Conservation (phyloP, 441 rosid species). For the Populus hybrid region DNA sequence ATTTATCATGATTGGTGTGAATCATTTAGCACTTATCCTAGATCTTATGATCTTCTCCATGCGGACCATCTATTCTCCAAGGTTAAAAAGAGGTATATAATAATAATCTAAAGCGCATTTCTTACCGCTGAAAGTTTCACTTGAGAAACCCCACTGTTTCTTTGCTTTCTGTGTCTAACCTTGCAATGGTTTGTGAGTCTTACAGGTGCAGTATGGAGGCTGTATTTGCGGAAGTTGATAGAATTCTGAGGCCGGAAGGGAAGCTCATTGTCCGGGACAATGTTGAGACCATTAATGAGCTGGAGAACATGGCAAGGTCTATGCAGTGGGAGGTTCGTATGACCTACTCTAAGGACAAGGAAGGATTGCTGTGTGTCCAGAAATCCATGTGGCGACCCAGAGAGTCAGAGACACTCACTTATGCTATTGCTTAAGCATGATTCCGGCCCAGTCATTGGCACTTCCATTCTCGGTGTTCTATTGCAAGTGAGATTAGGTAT, state of each 20-base stretch:
- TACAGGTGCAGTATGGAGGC: slow-evolving; percentile 68
- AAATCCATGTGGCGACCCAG: slow-evolving; percentile 82
- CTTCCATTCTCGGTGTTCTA: slow-evolving; percentile 3
- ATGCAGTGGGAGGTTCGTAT: slow-evolving; percentile 83
- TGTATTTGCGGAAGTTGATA: slow-evolving; percentile 76
- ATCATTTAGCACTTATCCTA: slow-evolving; percentile 91
- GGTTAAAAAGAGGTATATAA: slow-evolving; percentile 58
- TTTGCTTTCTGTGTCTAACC: background rate
- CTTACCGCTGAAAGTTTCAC: background rate
- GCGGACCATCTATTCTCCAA: slow-evolving; percentile 95
- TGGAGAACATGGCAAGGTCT: slow-evolving; percentile 54
- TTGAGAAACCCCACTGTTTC: background rate
- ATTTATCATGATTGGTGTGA: slow-evolving; percentile 97
- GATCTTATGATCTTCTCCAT: slow-evolving; percentile 92
- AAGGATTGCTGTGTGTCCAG: slow-evolving; percentile 76
- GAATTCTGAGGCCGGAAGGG: slow-evolving; percentile 85
- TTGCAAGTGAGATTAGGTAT: slow-evolving; percentile 16
- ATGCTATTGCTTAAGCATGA: slow-evolving; percentile 47
- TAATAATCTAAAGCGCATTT: background rate
- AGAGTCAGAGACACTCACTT: slow-evolving; percentile 49
- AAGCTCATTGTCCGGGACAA: slow-evolving; percentile 70
- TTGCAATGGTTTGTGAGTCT: slow-evolving; percentile 1
- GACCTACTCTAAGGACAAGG: slow-evolving; percentile 71
- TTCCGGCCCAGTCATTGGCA: background rate
- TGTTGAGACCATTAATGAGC: slow-evolving; percentile 48